Evolutionary conservation across 805 yeast species (phyloP).

Genomic region (Torulaspora maleeae): DNA sequence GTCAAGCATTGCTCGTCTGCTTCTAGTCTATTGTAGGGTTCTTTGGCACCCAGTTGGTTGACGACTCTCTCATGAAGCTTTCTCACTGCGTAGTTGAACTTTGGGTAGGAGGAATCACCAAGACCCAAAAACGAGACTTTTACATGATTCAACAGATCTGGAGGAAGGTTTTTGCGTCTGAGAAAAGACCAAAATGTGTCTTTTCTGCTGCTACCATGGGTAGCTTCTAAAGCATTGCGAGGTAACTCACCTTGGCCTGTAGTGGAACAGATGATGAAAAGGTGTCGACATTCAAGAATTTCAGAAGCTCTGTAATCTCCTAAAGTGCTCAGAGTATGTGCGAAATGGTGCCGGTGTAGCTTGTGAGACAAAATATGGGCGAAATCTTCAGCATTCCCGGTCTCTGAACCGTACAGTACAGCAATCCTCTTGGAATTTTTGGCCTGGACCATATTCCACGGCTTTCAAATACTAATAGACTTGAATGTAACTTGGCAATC

Average conservation of each 20-base stretch:
- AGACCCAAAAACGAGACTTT: conserved; percentile 75
- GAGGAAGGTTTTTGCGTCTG: conserved; percentile 60
- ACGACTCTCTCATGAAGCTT: conserved; percentile 71
- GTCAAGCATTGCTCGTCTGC: conserved; percentile 82
- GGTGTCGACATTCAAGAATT: conserved; percentile 45
- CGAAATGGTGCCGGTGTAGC: conserved; percentile 50
- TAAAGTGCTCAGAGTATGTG: conserved; percentile 46
- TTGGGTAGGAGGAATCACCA: conserved; percentile 90
- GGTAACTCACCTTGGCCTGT: conserved; percentile 97
- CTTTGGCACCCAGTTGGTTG: conserved; percentile 74
- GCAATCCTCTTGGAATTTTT: conserved; percentile 40
- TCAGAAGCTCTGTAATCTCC: conserved; percentile 57
- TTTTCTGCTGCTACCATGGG: conserved; percentile 13
- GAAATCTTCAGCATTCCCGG: conserved; percentile 85
- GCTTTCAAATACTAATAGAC: neutral
- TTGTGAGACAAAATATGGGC: conserved; percentile 59
- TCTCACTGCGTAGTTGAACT: conserved; percentile 81
- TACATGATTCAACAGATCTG: conserved; percentile 55
- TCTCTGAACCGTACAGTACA: conserved; percentile 84
- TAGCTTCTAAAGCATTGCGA: conserved; percentile 51
- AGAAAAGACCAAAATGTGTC: conserved; percentile 63
- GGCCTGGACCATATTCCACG: conserved; percentile 2
- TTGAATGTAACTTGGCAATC: neutral
- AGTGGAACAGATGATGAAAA: conserved; percentile 63
- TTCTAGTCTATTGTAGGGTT: conserved; percentile 70